A percentile compares a stretch with the other conserved stretches of the same genome.
These are phyloP conservation scores for Tuctoria greenei DNA, from an alignment of 176 grass and related monocot species.

Conservation along the genomic window DNA sequence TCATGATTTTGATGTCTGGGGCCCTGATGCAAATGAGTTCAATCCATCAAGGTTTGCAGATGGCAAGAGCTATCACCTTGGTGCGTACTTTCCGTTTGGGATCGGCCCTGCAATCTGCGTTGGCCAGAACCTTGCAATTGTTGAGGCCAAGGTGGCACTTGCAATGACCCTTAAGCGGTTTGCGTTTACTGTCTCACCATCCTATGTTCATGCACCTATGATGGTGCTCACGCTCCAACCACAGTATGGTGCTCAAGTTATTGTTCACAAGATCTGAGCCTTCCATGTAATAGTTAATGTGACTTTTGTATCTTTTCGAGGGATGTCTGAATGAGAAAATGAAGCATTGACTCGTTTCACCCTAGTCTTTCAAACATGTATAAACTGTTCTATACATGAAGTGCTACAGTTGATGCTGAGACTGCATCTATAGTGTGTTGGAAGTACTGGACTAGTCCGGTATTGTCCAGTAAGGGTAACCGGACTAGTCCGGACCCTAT, in stretches of 20 bases:
- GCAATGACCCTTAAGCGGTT: conserved; percentile 62
- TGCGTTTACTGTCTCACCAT: conserved; percentile 55
- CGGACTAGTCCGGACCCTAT: too few relatives aligned
- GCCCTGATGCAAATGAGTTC: conserved; percentile 51
- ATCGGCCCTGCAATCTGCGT: conserved; percentile 63
- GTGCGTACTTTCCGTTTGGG: conserved; percentile 70
- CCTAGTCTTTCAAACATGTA: neutral
- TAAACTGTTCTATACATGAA: conserved; percentile 16
- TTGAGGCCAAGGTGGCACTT: conserved; percentile 70
- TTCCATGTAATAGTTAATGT: neutral
- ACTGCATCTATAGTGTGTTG: neutral
- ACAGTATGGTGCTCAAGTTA: conserved; percentile 74
- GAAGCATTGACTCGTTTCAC: neutral
- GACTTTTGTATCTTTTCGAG: neutral
- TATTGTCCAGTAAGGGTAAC: too few relatives aligned
- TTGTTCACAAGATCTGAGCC: conserved; percentile 60
- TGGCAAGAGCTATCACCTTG: conserved; percentile 66
- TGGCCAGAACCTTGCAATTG: conserved; percentile 70
- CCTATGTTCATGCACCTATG: conserved; percentile 81
- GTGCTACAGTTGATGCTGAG: neutral
- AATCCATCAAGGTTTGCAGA: conserved; percentile 76
- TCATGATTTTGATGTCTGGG: conserved; percentile 67
- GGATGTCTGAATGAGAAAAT: neutral
- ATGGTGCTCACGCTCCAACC: conserved; percentile 59
- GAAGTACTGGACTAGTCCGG: too few relatives aligned